Evolutionary conservation across 768 basidiomycete genomes (phyloP).

Genomic region (Exidia glandulosa): DNA sequence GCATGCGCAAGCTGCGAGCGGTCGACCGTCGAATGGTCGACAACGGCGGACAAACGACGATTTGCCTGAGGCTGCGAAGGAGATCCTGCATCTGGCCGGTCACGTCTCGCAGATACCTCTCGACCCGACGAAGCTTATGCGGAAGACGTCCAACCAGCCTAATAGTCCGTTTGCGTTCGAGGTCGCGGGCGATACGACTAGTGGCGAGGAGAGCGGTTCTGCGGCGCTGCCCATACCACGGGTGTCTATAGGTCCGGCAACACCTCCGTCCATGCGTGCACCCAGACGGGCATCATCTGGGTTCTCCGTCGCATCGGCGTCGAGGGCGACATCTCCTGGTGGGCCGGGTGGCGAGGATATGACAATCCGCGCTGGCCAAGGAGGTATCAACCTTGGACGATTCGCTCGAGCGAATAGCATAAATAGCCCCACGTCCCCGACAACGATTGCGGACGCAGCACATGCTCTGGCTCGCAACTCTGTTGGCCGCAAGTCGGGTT

Average conservation of each 20-base stretch:
- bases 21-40: too few relatives aligned
- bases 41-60: too few relatives aligned
- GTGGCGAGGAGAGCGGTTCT: neutral
- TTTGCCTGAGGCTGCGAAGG: neutral
- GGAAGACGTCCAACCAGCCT: neutral
- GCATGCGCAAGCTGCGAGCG: too few relatives aligned
- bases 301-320: neutral
- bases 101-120: neutral
- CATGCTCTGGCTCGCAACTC: neutral
- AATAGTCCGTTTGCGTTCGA: neutral
- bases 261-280: neutral
- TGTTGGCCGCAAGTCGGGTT: neutral
- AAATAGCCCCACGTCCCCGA: neutral
- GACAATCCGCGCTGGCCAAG: neutral
- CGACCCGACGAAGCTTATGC: neutral
- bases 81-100: neutral
- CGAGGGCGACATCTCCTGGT: neutral
- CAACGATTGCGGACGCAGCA: neutral
- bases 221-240: neutral
- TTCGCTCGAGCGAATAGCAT: neutral
- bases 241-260: neutral
- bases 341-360: neutral
- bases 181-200: neutral
- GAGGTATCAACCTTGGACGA: neutral
- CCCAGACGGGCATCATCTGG: neutral